Evolutionary conservation across 371 early-diverging fungal species (phyloP).

Genomic region (Syncephalastrum monosporum): DNA sequence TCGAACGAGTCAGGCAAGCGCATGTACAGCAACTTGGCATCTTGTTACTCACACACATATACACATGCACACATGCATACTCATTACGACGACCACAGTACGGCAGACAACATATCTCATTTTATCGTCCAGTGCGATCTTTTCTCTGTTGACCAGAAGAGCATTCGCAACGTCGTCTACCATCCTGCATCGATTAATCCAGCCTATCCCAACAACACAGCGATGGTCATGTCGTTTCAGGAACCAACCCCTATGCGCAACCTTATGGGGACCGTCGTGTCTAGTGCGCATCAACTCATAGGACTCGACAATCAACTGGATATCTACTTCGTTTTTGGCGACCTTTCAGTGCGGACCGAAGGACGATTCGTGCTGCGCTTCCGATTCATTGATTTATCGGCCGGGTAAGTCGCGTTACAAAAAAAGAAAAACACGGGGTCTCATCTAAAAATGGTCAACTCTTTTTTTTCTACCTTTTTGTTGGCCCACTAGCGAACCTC

Average conservation of each 20-base stretch:
- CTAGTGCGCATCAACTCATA: conserved; percentile 21
- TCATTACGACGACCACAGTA: conserved; percentile 1
- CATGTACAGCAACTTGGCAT: no score
- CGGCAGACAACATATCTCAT: conserved; percentile 16
- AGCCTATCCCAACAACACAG: conserved; percentile 17
- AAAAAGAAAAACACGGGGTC: conserved; percentile 2
- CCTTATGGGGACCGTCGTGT: conserved; percentile 15
- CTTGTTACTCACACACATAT: no score
- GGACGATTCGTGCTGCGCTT: conserved; percentile 46
- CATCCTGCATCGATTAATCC: conserved; percentile 21
- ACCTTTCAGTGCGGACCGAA: conserved; percentile 44
- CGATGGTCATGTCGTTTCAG: conserved; percentile 18
- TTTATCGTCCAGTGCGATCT: conserved; percentile 20
- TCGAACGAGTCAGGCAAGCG: conserved; percentile 11
- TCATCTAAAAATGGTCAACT: conserved; percentile 9
- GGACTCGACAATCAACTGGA: conserved; percentile 37
- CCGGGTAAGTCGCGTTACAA: conserved; percentile 18
- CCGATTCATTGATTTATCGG: conserved; percentile 30
- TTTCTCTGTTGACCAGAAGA: conserved; percentile 12
- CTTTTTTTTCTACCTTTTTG: conserved; percentile 3
- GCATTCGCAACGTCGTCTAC: conserved; percentile 16
- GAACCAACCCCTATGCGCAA: conserved; percentile 21
- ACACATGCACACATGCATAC: not conserved
- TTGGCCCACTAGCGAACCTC: conserved; percentile 18
- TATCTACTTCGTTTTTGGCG: conserved; percentile 57